Evolutionary conservation across 768 basidiomycete genomes (phyloP).

Genomic region (Coprinellus micaceus): DNA sequence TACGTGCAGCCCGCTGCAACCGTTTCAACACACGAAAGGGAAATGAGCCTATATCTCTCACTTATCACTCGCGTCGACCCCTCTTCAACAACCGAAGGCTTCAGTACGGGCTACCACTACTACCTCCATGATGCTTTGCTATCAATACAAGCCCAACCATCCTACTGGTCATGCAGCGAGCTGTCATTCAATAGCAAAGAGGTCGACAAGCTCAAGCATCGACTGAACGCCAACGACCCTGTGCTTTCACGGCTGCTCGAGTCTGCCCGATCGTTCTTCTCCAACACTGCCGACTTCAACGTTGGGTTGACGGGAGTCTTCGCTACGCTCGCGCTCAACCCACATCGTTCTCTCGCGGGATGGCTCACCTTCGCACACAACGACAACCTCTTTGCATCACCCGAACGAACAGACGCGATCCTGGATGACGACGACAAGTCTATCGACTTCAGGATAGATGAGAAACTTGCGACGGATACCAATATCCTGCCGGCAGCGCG

Average conservation of each 20-base stretch:
- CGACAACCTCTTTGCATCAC: slow-evolving; percentile 26
- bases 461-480: slow-evolving; percentile 55
- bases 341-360: slow-evolving; percentile 79
- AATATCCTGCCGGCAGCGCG: slow-evolving; percentile 60
- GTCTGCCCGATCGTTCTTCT: slow-evolving; percentile 73
- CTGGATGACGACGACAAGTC: slow-evolving; percentile 73
- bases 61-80: slow-evolving; percentile 78
- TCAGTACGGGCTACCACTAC: slow-evolving; percentile 83
- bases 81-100: slow-evolving; percentile 61
- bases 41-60: slow-evolving; percentile 76
- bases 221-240: slow-evolving; percentile 75
- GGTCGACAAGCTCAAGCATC: slow-evolving; percentile 53
- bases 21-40: slow-evolving; percentile 76
- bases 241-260: slow-evolving; percentile 69
- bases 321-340: slow-evolving; percentile 78
- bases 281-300: slow-evolving; percentile 82
- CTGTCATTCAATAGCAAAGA: slow-evolving; percentile 31
- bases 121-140: slow-evolving; percentile 75
- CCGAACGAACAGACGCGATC: slow-evolving; percentile 9
- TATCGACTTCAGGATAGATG: slow-evolving; percentile 70
- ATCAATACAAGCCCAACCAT: slow-evolving; percentile 62
- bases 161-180: slow-evolving; percentile 47
- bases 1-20: slow-evolving; percentile 69
- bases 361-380: slow-evolving; percentile 75
- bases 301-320: slow-evolving; percentile 83